phyloP scores from a whole-genome alignment of 495 filamentous ascomycete species.

The Aspergillus asperescens region DNA sequence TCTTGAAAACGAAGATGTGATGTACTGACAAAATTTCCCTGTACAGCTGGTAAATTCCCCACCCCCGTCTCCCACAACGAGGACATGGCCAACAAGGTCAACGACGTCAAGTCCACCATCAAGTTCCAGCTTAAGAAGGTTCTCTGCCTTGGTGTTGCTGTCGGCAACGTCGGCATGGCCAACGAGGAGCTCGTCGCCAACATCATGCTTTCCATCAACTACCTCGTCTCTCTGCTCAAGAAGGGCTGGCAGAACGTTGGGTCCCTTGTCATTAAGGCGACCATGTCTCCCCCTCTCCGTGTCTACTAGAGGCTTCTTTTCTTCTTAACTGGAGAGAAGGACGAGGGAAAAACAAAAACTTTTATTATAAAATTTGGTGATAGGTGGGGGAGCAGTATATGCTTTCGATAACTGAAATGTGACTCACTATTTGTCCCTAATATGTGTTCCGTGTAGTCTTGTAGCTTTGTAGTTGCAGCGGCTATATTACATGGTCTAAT shows the following conservation, averaged over 20 bases:
- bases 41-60: slow-evolving; percentile 97
- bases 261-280: slow-evolving; percentile 97
- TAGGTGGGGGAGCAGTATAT: slow-evolving; percentile 28
- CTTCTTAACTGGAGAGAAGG: slow-evolving; percentile 14
- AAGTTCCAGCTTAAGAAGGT: slow-evolving; percentile 99
- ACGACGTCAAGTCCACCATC: slow-evolving; percentile 98
- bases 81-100: slow-evolving; percentile 88
- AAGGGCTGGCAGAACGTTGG: slow-evolving; percentile 99
- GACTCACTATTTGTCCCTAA: slow-evolving; percentile 24
- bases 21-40: slow-evolving; percentile 16
- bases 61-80: slow-evolving; percentile 94
- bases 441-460: too few relatives aligned
- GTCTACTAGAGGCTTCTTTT: slow-evolving; percentile 68
- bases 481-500: too few relatives aligned
- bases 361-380: slow-evolving; percentile 18
- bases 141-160: slow-evolving; percentile 96
- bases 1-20: not conserved
- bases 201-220: slow-evolving; percentile 98
- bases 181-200: slow-evolving; percentile 94
- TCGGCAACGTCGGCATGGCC: slow-evolving; percentile 96
- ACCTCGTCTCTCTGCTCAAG: slow-evolving; percentile 96
- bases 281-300: slow-evolving; percentile 96
- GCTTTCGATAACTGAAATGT: slow-evolving; percentile 35
- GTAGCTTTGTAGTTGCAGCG: not conserved
- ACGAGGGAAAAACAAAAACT: not conserved